These are phyloP conservation scores for Wickerhamiella alocasiicola DNA, from an alignment of 805 yeast species.

Conservation along the genomic window DNA sequence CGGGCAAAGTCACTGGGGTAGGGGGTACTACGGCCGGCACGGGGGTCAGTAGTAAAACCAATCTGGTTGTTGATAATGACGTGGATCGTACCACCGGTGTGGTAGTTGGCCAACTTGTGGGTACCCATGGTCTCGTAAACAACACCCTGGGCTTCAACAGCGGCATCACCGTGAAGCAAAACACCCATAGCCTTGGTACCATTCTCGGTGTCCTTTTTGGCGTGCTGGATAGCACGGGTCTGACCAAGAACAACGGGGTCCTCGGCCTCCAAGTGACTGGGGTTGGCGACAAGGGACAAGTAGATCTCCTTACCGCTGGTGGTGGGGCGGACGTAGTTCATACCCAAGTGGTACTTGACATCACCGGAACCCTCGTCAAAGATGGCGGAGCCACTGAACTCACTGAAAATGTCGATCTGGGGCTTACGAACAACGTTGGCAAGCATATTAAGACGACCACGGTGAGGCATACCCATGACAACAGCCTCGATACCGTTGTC, in stretches of 20 bases:
- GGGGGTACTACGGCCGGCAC: constrained; percentile 93
- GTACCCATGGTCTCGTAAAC: constrained; percentile 98
- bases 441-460: constrained; percentile 96
- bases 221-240: constrained; percentile 90
- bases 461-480: constrained; percentile 98
- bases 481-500: constrained; percentile 82
- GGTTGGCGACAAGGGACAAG: constrained; percentile 93
- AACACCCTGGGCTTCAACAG: constrained; percentile 97
- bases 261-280: constrained; percentile 97
- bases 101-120: constrained; percentile 80
- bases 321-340: constrained; percentile 98
- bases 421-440: constrained; percentile 98
- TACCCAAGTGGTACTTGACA: constrained; percentile 97
- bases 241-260: constrained; percentile 98
- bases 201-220: constrained; percentile 64
- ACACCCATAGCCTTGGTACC: constrained; percentile 83
- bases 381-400: constrained; percentile 82
- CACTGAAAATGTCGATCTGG: constrained; percentile 92
- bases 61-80: constrained; percentile 95
- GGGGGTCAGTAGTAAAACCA: constrained; percentile 98
- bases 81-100: constrained; percentile 98
- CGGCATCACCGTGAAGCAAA: constrained; percentile 97
- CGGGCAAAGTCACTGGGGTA: constrained; percentile 97
- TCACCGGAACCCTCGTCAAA: constrained; percentile 97
- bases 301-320: constrained; percentile 95